Evolutionary conservation across 257 asterid species (phyloP).

Genomic region (Petrea volubilis): DNA sequence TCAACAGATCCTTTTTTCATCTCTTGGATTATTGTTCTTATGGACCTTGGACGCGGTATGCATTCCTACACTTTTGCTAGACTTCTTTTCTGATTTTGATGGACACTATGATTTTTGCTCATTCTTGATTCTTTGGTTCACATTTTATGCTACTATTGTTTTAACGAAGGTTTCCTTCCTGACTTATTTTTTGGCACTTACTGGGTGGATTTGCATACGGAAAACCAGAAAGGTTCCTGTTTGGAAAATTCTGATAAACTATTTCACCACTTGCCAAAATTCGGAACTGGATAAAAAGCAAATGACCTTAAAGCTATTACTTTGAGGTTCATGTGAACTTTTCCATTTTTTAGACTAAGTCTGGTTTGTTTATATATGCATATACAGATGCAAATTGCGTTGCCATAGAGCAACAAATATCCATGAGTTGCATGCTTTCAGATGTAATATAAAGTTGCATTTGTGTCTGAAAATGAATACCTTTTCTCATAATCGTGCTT

Average conservation of each 20-base stretch:
- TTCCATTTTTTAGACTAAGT: not conserved
- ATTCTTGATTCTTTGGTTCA: not conserved
- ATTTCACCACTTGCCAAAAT: not conserved
- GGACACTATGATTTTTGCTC: not conserved
- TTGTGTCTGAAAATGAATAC: not conserved
- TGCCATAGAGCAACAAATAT: not conserved
- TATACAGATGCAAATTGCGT: not conserved
- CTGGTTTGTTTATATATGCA: not conserved
- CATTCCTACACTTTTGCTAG: conserved; percentile 16
- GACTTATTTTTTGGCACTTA: not conserved
- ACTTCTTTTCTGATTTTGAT: not conserved
- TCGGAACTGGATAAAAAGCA: not conserved
- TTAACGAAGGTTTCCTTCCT: not conserved
- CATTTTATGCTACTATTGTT: not conserved
- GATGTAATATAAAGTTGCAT: not conserved
- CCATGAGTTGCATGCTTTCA: not conserved
- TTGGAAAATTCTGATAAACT: not conserved
- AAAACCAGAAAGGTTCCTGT: not conserved
- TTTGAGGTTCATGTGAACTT: not conserved
- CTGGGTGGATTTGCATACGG: not conserved
- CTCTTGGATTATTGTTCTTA: conserved; percentile 72
- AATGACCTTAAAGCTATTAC: not conserved
- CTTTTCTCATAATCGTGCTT: not conserved
- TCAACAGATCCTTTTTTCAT: conserved; percentile 54
- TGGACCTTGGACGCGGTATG: conserved; percentile 90